phyloP scores from a whole-genome alignment of 139 green algal species.

The Micractinium sp. region DNA sequence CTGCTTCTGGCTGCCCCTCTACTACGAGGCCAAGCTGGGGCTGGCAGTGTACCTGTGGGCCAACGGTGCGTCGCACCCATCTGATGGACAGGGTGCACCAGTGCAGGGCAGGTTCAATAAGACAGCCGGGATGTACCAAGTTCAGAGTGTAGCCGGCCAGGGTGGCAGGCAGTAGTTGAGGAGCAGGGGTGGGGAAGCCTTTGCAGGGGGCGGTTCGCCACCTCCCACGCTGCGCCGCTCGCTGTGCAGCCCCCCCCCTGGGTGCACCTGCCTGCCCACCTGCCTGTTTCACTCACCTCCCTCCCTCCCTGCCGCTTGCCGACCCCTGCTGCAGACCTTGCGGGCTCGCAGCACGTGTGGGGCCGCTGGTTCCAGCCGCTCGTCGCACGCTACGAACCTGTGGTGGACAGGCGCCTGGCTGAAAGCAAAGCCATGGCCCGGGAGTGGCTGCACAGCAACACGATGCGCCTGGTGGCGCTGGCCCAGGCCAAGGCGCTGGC shows the following conservation, averaged over 20 bases:
- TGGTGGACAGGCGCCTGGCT: constrained; percentile 34
- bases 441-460: constrained; percentile 29
- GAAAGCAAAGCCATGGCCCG: constrained; percentile 12
- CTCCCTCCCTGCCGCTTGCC: background rate
- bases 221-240: background rate
- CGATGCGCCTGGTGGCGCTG: constrained; percentile 19
- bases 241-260: background rate
- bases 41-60: constrained; percentile 67
- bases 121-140: too few species aligned
- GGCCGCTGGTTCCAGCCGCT: constrained; percentile 22
- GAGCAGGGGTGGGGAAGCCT: too few species aligned
- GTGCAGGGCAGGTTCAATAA: background rate
- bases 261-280: background rate
- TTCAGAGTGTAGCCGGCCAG: too few species aligned
- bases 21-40: constrained; percentile 61
- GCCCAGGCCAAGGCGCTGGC: constrained; percentile 12
- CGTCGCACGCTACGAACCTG: constrained; percentile 35
- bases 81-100: background rate
- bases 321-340: constrained; percentile 15
- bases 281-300: background rate
- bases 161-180: too few species aligned
- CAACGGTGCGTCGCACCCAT: background rate
- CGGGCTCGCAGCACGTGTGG: constrained; percentile 27
- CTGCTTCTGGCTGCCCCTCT: constrained; percentile 67
- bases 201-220: too few species aligned